Evolutionary conservation across 805 yeast genomes (phyloP).

Genomic region (Zygoascus ofunaensis): DNA sequence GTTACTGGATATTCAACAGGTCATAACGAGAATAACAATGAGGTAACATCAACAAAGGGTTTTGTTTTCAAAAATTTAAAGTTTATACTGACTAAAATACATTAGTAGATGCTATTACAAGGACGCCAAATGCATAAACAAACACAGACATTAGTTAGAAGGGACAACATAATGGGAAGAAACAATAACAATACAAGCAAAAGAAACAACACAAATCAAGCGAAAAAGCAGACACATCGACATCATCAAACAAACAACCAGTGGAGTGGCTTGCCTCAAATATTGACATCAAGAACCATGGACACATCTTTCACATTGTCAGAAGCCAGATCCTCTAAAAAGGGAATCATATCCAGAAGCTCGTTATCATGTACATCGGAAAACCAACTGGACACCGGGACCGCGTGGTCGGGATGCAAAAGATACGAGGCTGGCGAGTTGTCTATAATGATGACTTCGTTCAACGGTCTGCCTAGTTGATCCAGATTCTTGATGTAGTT

Average conservation of each 20-base stretch:
- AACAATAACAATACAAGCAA: conserved; percentile 1
- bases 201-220: background rate
- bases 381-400: conserved; percentile 97
- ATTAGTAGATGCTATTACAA: too few species aligned
- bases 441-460: conserved; percentile 81
- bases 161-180: background rate
- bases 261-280: conserved; percentile 11
- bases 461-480: conserved; percentile 86
- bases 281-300: conserved; percentile 63
- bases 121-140: too few species aligned
- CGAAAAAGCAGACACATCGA: too few species aligned
- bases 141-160: too few species aligned
- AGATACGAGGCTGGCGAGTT: conserved; percentile 98
- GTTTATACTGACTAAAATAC: too few species aligned
- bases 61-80: too few species aligned
- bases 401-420: conserved; percentile 95
- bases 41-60: too few species aligned
- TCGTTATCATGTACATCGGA: conserved; percentile 97
- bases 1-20: too few species aligned
- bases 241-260: too few species aligned
- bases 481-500: conserved; percentile 89
- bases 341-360: conserved; percentile 80
- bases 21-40: background rate
- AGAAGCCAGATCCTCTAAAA: conserved; percentile 73
- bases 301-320: conserved; percentile 75